Conservation (phyloP, 148 eudicot genomes). For the Arbutus unedo region DNA sequence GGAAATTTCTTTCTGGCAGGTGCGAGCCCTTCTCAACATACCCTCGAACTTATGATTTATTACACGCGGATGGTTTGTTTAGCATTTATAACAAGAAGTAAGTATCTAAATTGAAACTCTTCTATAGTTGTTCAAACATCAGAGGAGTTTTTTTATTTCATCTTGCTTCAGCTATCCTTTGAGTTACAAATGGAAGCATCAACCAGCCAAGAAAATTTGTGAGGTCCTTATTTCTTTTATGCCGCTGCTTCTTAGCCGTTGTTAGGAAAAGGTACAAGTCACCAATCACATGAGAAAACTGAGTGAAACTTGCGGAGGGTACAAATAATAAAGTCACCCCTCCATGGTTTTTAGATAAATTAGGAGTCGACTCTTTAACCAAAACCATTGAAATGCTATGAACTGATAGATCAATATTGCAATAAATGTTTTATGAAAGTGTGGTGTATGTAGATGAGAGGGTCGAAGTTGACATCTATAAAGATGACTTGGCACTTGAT, state of each 20-base stretch:
- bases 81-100: constrained; percentile 42
- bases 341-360: background rate
- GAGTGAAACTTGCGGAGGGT: background rate
- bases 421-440: background rate
- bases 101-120: constrained; percentile 17
- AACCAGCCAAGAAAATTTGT: background rate
- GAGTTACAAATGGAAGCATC: background rate
- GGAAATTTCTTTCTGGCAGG: constrained; percentile 28
- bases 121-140: background rate
- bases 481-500: background rate
- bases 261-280: background rate
- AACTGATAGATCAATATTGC: background rate
- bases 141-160: background rate
- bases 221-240: background rate
- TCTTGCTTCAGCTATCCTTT: constrained; percentile 3
- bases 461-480: background rate
- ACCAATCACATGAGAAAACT: background rate
- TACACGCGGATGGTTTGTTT: constrained; percentile 54
- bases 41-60: constrained; percentile 54
- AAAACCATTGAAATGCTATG: background rate
- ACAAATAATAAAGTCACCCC: background rate
- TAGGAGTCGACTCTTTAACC: background rate
- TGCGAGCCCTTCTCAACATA: constrained; percentile 62
- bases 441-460: background rate
- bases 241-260: background rate